phyloP scores from a whole-genome alignment of 768 basidiomycete species.

The Boletus speciosus region DNA sequence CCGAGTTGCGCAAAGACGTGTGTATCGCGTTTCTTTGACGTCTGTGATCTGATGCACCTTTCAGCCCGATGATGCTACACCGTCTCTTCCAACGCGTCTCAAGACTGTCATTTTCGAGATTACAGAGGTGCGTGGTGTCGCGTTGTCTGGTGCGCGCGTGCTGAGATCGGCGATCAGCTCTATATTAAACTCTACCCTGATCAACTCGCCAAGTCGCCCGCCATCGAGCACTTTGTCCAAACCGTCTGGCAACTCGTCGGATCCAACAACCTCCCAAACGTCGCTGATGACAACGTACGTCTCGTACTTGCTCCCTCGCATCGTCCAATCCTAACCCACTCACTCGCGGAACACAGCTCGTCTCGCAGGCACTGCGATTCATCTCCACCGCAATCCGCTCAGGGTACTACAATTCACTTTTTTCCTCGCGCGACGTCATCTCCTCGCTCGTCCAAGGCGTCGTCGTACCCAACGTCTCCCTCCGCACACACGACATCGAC shows the following conservation, averaged over 20 bases:
- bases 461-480: conserved; percentile 87
- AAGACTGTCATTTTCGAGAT: conserved; percentile 90
- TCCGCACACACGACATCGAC: conserved; percentile 88
- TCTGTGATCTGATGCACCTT: conserved; percentile 9
- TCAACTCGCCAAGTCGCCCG: conserved; percentile 57
- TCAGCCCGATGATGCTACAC: conserved; percentile 75
- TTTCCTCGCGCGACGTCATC: conserved; percentile 79
- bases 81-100: conserved; percentile 85
- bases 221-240: conserved; percentile 74
- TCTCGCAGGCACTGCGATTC: conserved; percentile 87
- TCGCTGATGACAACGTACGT: conserved; percentile 72
- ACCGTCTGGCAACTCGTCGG: conserved; percentile 87
- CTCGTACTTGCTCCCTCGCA: not conserved
- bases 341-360: conserved; percentile 48
- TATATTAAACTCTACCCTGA: conserved; percentile 84
- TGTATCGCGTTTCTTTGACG: not conserved
- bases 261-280: conserved; percentile 60
- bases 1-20: conserved; percentile 66
- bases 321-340: not conserved
- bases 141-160: not conserved
- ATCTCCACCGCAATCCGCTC: conserved; percentile 90
- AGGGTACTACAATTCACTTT: conserved; percentile 75
- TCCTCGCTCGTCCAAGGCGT: conserved; percentile 83
- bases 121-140: conserved; percentile 55
- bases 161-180: conserved; percentile 40